Evolutionary conservation across 2,329 filamentous ascomycete species (phyloP), one percentile per base, ranked within the genome.

Genomic region (Fonsecaea monophora): DNA sequence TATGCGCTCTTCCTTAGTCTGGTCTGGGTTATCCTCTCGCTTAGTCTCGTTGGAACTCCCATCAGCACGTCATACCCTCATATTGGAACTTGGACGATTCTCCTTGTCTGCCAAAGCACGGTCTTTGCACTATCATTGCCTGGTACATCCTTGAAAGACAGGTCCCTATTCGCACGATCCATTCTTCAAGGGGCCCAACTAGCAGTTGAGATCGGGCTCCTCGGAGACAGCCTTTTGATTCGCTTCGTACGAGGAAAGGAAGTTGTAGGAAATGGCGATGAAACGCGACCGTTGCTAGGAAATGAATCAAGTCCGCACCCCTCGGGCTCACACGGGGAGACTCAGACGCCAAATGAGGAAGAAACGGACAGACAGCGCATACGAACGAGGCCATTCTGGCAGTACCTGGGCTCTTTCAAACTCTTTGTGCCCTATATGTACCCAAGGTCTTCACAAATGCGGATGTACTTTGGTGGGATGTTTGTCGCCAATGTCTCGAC

Each of bases 381-480:
- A 25, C 64, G 64, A 32, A 64, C 65, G 34, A 65, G 70, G 10
- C 65, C 67, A 48, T 53, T 55, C 90, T 84, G 91, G 71, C 86
- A 87, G 53, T 95, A 95, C 74, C 82, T 89, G 34, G 92, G 90
- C 74, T 87, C 89, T 5, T 96, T 93, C 78, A 82, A 83, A 81
- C 71, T 94, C 40, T 90, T 96, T 75, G 81, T 94, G 34, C 92
- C 91, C 0, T 91, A 92, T 74, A 82, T 96, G 21, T 94, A 91
- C 87, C 92, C 93, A 0, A 84, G 87, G 60, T 85, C 90, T 73
- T 84, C 82, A 61, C 77, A 80, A 13, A 84, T 95, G 18, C 91
- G 95, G 75, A 76, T 90, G 18, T 88, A 89, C 62, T 86, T 91
- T 21, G 79, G 85, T 10, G 82, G 91, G 3, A 89, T 95, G 53